phyloP scores from a whole-genome alignment of 345 rosid species.

The Draba incana region DNA sequence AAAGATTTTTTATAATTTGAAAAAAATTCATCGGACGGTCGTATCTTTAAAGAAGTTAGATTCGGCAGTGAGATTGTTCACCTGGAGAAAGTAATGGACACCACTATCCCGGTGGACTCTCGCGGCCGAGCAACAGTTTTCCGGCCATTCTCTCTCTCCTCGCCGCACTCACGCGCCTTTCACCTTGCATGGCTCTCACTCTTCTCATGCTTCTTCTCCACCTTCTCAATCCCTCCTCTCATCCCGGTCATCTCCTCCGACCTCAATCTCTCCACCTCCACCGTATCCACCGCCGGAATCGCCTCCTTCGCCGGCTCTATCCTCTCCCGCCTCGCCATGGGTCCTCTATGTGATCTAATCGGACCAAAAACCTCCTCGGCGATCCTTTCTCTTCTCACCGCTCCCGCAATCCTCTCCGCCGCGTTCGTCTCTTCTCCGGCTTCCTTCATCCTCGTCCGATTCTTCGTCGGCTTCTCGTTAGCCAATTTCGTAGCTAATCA shows the following conservation, averaged over 20 bases:
- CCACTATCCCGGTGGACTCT: slow-evolving; percentile 53
- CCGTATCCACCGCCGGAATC: slow-evolving; percentile 56
- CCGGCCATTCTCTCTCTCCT: slow-evolving; percentile 56
- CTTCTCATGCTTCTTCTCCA: slow-evolving; percentile 85
- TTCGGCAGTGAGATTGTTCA: background rate
- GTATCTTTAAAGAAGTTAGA: background rate
- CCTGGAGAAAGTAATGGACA: no score
- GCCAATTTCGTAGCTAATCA: slow-evolving; percentile 90
- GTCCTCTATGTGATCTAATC: slow-evolving; percentile 67
- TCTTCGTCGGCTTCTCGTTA: slow-evolving; percentile 67
- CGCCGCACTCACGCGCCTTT: slow-evolving; percentile 78
- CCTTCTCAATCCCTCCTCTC: slow-evolving; percentile 88
- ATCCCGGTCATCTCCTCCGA: slow-evolving; percentile 65
- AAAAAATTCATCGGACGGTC: background rate
- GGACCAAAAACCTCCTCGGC: slow-evolving; percentile 79
- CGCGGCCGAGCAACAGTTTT: slow-evolving; percentile 62
- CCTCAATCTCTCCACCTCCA: slow-evolving; percentile 58
- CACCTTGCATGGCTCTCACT: slow-evolving; percentile 88
- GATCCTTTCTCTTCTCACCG: slow-evolving; percentile 67
- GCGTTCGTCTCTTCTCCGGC: slow-evolving; percentile 54
- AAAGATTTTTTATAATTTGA: background rate
- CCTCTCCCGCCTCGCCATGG: slow-evolving; percentile 91
- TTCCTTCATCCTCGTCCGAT: slow-evolving; percentile 63
- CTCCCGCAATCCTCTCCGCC: slow-evolving; percentile 57
- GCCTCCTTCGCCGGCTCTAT: slow-evolving; percentile 84